Conservation (phyloP, 192 early-diverging fungal genomes). For the Mortierella antarctica region DNA sequence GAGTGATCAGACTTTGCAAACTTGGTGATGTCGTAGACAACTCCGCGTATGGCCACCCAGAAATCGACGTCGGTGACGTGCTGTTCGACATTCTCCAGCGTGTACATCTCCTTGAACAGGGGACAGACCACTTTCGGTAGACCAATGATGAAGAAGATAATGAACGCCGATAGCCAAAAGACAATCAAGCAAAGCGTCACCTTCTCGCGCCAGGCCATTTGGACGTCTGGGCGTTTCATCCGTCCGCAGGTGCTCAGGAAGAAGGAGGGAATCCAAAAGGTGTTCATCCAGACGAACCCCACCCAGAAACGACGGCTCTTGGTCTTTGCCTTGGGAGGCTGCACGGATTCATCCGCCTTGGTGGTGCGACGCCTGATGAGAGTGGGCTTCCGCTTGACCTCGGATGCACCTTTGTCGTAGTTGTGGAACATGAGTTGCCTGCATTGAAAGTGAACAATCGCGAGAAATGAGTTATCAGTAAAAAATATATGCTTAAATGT, state of each 20-base stretch:
- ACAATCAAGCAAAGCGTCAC: slow-evolving; percentile 87
- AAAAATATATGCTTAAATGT: background rate
- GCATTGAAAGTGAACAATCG: background rate
- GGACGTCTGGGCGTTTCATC: slow-evolving; percentile 91
- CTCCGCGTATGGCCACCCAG: slow-evolving; percentile 71
- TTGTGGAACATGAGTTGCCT: slow-evolving; percentile 47
- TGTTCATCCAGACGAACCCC: slow-evolving; percentile 79
- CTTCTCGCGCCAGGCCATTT: slow-evolving; percentile 98
- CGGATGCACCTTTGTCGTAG: slow-evolving; percentile 24
- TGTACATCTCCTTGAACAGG: slow-evolving; percentile 68
- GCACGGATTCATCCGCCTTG: slow-evolving; percentile 58
- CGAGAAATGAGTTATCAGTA: background rate
- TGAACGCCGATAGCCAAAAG: slow-evolving; percentile 74
- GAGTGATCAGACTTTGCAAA: slow-evolving; percentile 70
- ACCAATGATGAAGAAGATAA: slow-evolving; percentile 92
- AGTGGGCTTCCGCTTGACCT: slow-evolving; percentile 52
- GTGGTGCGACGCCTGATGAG: slow-evolving; percentile 36
- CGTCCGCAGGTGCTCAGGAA: slow-evolving; percentile 65
- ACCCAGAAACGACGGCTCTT: slow-evolving; percentile 72
- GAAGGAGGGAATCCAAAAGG: slow-evolving; percentile 82
- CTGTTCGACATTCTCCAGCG: slow-evolving; percentile 60
- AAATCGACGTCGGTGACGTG: slow-evolving; percentile 69
- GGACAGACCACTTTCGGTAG: slow-evolving; percentile 88
- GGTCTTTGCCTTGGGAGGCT: slow-evolving; percentile 55
- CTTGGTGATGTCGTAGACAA: slow-evolving; percentile 74